Evolutionary conservation across 225 moss, liverwort and hornwort species (phyloP).

Genomic region (Anthoceros angustus): DNA sequence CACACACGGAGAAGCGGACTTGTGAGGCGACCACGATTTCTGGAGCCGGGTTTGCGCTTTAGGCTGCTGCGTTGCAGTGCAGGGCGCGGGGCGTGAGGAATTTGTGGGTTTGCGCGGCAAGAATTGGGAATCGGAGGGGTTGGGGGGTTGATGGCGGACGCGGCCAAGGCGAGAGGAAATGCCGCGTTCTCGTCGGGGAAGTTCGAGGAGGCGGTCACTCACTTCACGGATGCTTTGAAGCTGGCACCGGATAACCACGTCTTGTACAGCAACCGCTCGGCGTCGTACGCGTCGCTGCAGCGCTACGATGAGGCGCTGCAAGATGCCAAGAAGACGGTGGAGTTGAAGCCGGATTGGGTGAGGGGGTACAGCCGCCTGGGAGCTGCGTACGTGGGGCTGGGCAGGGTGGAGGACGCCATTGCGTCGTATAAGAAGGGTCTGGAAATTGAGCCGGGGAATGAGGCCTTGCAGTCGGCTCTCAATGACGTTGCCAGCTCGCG

Average conservation of each 20-base stretch:
- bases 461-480: slow-evolving; percentile 69
- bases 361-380: slow-evolving; percentile 90
- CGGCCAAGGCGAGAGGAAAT: slow-evolving; percentile 90
- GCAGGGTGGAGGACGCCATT: slow-evolving; percentile 44
- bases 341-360: slow-evolving; percentile 75
- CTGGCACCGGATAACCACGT: slow-evolving; percentile 75
- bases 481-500: slow-evolving; percentile 44
- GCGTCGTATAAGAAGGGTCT: slow-evolving; percentile 58
- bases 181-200: slow-evolving; percentile 77
- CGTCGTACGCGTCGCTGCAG: slow-evolving; percentile 65
- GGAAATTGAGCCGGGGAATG: slow-evolving; percentile 53
- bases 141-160: slow-evolving; percentile 58
- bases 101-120: neutral
- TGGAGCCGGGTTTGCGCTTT: neutral
- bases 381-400: slow-evolving; percentile 55
- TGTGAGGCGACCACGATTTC: too few relatives aligned
- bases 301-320: slow-evolving; percentile 61
- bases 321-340: slow-evolving; percentile 86
- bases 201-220: slow-evolving; percentile 51
- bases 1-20: too few relatives aligned
- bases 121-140: neutral
- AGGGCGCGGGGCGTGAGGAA: neutral
- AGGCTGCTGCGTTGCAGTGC: neutral
- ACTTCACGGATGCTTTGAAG: slow-evolving; percentile 59
- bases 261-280: slow-evolving; percentile 81